Conservation (phyloP, 768 basidiomycete genomes). For the Cyclocybe cylindracea region DNA sequence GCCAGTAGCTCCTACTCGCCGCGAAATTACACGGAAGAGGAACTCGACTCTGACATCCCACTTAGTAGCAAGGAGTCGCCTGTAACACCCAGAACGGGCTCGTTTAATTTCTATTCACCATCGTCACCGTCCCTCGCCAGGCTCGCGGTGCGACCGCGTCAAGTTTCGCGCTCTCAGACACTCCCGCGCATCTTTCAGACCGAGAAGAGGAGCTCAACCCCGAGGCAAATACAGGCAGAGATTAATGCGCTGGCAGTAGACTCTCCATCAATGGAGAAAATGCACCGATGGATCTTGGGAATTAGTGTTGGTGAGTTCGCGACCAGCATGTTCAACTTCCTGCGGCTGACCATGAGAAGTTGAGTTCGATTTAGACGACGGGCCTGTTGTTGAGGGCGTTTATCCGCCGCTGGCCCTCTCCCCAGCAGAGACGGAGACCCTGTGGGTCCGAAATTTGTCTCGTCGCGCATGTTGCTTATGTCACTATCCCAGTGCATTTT, state of each 20-base stretch:
- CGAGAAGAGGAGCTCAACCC: slow-evolving; percentile 19
- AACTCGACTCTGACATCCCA: slow-evolving; percentile 9
- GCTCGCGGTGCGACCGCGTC: slow-evolving; percentile 10
- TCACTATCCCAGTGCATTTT: slow-evolving; percentile 71
- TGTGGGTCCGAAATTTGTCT: slow-evolving; percentile 51
- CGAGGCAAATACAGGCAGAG: slow-evolving; percentile 32
- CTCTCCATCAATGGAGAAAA: slow-evolving; percentile 41
- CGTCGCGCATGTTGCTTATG: background rate
- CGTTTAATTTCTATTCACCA: slow-evolving; percentile 12
- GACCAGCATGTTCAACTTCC: background rate
- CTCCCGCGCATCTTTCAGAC: slow-evolving; percentile 37
- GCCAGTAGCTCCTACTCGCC: slow-evolving; percentile 13
- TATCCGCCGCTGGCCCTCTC: slow-evolving; percentile 69
- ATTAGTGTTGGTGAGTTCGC: slow-evolving; percentile 62
- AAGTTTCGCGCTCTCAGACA: slow-evolving; percentile 46
- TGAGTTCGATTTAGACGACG: slow-evolving; percentile 87
- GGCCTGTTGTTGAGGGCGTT: slow-evolving; percentile 73
- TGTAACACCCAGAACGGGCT: slow-evolving; percentile 8
- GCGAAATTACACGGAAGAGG: slow-evolving; percentile 9
- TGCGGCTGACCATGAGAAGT: slow-evolving; percentile 41
- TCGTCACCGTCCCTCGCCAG: slow-evolving; percentile 17
- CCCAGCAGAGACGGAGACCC: slow-evolving; percentile 74
- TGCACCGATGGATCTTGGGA: slow-evolving; percentile 69
- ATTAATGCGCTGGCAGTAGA: slow-evolving; percentile 48
- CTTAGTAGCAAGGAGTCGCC: background rate